Evolutionary conservation across 2,329 filamentous ascomycete genomes (phyloP), one percentile per base, ranked within the genome.

Genomic region (Bisporella sp.): DNA sequence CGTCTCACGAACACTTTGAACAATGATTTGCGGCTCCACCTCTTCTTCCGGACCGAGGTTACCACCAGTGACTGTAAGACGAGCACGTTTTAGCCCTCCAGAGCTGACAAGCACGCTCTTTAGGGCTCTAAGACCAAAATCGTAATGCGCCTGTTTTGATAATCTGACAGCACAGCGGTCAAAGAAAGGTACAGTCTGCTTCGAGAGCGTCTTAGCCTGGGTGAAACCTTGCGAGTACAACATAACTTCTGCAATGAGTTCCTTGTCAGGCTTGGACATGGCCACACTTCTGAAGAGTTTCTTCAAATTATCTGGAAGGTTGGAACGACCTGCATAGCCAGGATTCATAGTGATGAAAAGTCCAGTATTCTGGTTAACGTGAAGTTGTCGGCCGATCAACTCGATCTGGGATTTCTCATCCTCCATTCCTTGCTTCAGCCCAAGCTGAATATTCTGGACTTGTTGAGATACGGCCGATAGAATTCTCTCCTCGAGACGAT

Each of bases 261-360:
- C 95, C 71, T 99, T 99, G 75, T 99, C 95, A 1, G 93, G 93
- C 71, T 97, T 99, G 8, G 93, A 99, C 93, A 99, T 99, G 55
- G 93, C 93, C 47, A 99, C 91, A 64, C 93, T 99, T 66, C 95
- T 85, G 82, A 99, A 99, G 40, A 99, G 76, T 72, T 99, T 99
- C 82, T 99, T 99, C 73, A 99, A 71, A 68, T 99, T 99, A 72
- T 99, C 93, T 2, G 93, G 93, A 64, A 99, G 73, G 70, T 99
- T 99, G 46, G 93, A 99, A 70, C 93, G 89, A 51, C 93, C 93
- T 48, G 93, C 93, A 71, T 99, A 99, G 47, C 93, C 93, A 68
- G 93, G 93, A 69, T 99, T 99, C 95, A 99, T 99, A 39, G 93
- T 99, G 68, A 99, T 99, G 74, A 99, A 99, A 66, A 99, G 93